Evolutionary conservation across 179 eudicot genomes (phyloP), one percentile per base, ranked within the genome.

Genomic region (Patellifolia procumbens): DNA sequence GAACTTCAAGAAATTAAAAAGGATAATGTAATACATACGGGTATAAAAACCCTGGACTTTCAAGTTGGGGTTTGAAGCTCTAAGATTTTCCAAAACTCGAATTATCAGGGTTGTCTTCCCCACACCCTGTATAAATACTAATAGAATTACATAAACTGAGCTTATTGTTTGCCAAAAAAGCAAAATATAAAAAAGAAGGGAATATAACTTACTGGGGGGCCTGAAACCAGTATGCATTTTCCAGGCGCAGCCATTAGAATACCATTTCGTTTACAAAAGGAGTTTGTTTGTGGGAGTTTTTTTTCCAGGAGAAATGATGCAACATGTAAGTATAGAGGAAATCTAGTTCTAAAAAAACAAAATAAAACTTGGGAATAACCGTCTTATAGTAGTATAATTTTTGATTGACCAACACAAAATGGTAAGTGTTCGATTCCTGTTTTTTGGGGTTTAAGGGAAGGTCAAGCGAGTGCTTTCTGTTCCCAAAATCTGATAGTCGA

Each of bases 21-120:
- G 26, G 17, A 43, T 43, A 19, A 26, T 48, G 31, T 43, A 19
- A 26, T 48, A 77, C 87, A 39, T 81, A 94, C 97, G 90, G 61
- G 98, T 94, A 82, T 86, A 94, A 79, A 94, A 92, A 22, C 98
- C 98, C 72, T 89, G 96, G 69, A 90, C 73, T 31, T 88, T 94
- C 26, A 94, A 80, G 72, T 72, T 81, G 45, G 97, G 98, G 79
- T 90, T 80, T 51, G 88, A 86, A 73, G 69, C 71, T 86, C 69
- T 88, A 53, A 94, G 89, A 62, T 62, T 61, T 73, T 94, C 94
- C 63, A 94, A 62, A 22, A 90, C 85, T 73, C 79, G 86, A 13
- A 81, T 78, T 22, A 92, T 79, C 71, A 92, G 72, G 55, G 92
- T 89, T 39, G 98, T 92, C 72, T 94, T 94, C 0, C 98, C 98